Evolutionary conservation across 306 rosid species (phyloP).

Genomic region (Astragalus glycyphyllos): DNA sequence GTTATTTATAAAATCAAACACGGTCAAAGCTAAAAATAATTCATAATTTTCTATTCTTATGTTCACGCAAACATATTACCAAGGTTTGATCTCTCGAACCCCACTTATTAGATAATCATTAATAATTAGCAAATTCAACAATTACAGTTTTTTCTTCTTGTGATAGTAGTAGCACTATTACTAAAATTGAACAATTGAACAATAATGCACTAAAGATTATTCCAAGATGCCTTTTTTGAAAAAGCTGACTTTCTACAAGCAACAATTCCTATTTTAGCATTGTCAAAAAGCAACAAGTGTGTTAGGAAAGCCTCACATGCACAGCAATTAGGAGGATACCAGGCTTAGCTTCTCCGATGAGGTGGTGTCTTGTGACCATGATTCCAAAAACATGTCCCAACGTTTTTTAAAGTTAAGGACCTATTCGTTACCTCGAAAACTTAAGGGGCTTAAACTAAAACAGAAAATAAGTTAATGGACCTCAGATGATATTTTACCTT

Average conservation of each 20-base stretch:
- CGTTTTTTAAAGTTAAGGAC: too few relatives aligned
- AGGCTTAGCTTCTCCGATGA: too few relatives aligned
- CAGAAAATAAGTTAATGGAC: too few relatives aligned
- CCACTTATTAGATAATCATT: not conserved
- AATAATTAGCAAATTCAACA: slow-evolving; percentile 1
- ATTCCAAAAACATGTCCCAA: too few relatives aligned
- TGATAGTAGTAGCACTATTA: not conserved
- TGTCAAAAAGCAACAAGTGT: not conserved
- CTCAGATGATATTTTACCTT: too few relatives aligned
- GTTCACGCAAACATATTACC: not conserved
- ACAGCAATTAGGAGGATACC: too few relatives aligned
- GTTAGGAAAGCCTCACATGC: too few relatives aligned
- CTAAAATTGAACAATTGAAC: slow-evolving; percentile 6
- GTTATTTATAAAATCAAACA: not conserved
- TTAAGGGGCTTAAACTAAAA: too few relatives aligned
- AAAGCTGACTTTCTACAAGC: slow-evolving; percentile 29
- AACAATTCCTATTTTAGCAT: slow-evolving; percentile 8
- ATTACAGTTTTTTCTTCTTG: not conserved
- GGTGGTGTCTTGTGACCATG: too few relatives aligned
- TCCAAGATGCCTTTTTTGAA: slow-evolving; percentile 11
- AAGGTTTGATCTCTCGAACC: not conserved
- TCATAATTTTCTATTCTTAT: not conserved
- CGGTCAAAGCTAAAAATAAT: not conserved
- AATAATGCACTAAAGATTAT: slow-evolving; percentile 2
- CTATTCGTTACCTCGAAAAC: too few relatives aligned